These are phyloP conservation scores for Magnusiomyces paraingens DNA, from an alignment of 1,139 yeast species.

Conservation along the genomic window DNA sequence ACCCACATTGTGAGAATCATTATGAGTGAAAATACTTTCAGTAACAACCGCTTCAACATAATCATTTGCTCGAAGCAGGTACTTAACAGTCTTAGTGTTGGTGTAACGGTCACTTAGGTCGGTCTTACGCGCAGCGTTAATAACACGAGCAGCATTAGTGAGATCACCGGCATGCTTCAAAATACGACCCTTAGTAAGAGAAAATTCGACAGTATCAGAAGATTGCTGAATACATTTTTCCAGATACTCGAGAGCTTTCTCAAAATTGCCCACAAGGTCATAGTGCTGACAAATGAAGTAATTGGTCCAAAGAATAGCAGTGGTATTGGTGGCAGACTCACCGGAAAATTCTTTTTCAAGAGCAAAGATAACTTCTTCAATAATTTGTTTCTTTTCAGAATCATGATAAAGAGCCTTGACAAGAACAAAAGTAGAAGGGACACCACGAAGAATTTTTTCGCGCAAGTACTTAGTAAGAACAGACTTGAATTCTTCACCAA, in stretches of 20 bases:
- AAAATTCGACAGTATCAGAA: constrained; percentile 67
- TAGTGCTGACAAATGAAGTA: constrained; percentile 80
- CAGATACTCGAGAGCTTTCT: constrained; percentile 48
- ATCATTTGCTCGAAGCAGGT: constrained; percentile 70
- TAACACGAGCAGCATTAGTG: constrained; percentile 53
- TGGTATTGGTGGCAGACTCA: constrained; percentile 45
- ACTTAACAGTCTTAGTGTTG: constrained; percentile 83
- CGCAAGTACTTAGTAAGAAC: constrained; percentile 49
- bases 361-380: constrained; percentile 50
- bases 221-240: constrained; percentile 65
- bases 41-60: constrained; percentile 69
- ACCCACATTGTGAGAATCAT: constrained; percentile 73
- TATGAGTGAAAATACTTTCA: constrained; percentile 75
- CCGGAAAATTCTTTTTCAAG: constrained; percentile 33
- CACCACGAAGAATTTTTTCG: constrained; percentile 65
- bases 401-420: constrained; percentile 72
- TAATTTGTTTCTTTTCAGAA: constrained; percentile 40
- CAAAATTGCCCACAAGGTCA: constrained; percentile 47
- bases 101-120: constrained; percentile 90
- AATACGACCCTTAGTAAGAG: constrained; percentile 74
- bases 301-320: constrained; percentile 57
- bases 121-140: constrained; percentile 65
- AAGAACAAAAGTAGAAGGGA: constrained; percentile 85
- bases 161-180: constrained; percentile 63
- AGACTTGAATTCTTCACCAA: constrained; percentile 46